These are phyloP conservation scores for Echeveria elegans DNA, from an alignment of 164 flowering plant genomes.

Conservation along the genomic window DNA sequence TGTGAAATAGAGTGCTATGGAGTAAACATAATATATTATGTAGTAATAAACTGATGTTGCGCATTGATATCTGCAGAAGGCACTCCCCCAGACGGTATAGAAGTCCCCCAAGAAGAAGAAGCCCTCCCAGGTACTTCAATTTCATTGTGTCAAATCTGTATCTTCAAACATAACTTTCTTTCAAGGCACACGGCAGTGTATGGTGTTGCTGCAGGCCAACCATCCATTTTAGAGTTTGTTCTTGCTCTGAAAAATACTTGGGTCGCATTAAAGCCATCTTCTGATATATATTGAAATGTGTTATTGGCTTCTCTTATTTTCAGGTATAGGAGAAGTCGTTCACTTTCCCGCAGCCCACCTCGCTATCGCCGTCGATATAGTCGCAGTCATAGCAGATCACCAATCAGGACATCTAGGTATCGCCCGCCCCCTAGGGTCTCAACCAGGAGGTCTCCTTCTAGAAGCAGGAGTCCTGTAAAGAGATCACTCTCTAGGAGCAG, in stretches of 20 bases:
- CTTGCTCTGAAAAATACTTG: not conserved
- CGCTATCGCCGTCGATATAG: conserved; percentile 59
- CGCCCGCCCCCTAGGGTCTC: conserved; percentile 41
- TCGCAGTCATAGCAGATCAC: conserved; percentile 60
- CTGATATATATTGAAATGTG: not conserved
- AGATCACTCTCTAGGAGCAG: conserved; percentile 1
- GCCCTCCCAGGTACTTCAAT: conserved; percentile 63
- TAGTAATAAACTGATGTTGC: not conserved
- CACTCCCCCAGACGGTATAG: conserved; percentile 81
- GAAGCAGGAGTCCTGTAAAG: conserved; percentile 21
- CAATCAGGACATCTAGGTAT: conserved; percentile 35
- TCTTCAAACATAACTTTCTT: not conserved
- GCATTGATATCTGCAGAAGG: conserved; percentile 37
- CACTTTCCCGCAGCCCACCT: conserved; percentile 73
- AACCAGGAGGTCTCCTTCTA: conserved; percentile 33
- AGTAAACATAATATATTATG: not conserved
- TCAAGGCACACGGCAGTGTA: not conserved
- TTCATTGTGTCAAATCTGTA: no score
- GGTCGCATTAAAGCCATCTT: not conserved
- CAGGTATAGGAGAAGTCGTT: conserved; percentile 74
- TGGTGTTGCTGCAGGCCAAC: not conserved
- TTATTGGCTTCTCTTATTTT: conserved; percentile 17
- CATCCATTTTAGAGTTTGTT: not conserved
- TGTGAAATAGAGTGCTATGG: no score
- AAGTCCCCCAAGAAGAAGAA: conserved; percentile 80